Evolutionary conservation across 1,284 basidiomycete species (phyloP), one percentile per base, ranked within the genome.

Genomic region (Cryptococcus jaspeensis): DNA sequence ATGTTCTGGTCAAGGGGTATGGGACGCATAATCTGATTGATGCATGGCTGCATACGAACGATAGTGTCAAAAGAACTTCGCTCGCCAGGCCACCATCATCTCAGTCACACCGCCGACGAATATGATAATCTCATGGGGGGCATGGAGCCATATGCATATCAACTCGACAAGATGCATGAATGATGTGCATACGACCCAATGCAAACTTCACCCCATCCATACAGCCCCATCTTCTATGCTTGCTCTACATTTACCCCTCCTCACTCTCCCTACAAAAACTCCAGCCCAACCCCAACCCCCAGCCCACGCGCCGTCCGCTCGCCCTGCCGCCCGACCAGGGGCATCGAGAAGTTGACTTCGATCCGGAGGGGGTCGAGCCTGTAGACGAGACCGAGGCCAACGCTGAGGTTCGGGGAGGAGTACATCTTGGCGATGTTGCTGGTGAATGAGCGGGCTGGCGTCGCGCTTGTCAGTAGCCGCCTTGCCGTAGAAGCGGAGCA

Each of bases 281-380:
- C 90, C 55, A 99, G 74, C 0, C 95, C 96, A 59, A 99, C 85
- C 3, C 96, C 95, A 23, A 97, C 84, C 72, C 96, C 92, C 46
- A 98, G 80, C 0, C 95, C 96, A 63, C 87, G 86, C 54, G 88
- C 82, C 48, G 81, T 73, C 1, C 87, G 85, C 76, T 99, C 95
- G 48, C 87, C 87, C 65, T 82, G 84, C 46, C 85, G 85, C 1
- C 87, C 86, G 0, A 88, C 83, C 1, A 99, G 78, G 1, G 95
- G 95, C 50, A 98, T 83, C 3, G 93, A 90, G 61, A 97, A 86
- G 74, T 98, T 99, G 61, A 95, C 80, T 75, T 99, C 96, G 40
- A 71, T 63, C 18, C 74, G 65, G 9, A 76, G 64, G 3, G 74
- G 74, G 52, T 76, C 74, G 35, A 76, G 65, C 65, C 87, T 82